Percentiles rank a stretch among this genome's conserved stretches.
These are phyloP conservation scores for Trichoderma sp. DNA, from an alignment of 2,329 filamentous ascomycete species.

Conservation along the genomic window DNA sequence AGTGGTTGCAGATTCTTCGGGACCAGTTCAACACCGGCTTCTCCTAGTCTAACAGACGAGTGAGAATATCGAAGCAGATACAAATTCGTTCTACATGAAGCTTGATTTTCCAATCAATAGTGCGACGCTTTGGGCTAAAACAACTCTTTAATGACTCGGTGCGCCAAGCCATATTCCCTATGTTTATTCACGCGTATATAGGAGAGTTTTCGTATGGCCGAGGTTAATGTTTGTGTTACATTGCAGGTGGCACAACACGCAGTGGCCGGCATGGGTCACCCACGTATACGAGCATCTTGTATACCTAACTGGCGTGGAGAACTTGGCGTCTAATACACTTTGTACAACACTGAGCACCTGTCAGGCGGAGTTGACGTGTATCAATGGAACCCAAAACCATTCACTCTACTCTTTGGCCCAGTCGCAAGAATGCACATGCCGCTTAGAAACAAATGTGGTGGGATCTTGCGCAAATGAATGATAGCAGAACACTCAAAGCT, in stretches of 20 bases:
- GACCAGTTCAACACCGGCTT: not conserved
- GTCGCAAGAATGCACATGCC: not conserved
- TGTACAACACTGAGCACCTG: not conserved
- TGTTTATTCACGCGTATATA: not conserved
- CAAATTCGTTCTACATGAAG: not conserved
- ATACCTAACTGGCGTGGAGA: not conserved
- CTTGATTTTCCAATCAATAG: not conserved
- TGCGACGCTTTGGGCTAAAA: not conserved
- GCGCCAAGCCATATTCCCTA: not conserved
- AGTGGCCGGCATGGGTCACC: not conserved
- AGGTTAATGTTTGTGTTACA: not conserved
- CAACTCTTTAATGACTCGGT: not conserved
- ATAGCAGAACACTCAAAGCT: not conserved
- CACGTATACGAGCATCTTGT: not conserved
- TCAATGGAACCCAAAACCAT: not conserved
- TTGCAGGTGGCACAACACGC: constrained; percentile 10
- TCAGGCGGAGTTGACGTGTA: not conserved
- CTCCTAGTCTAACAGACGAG: not conserved
- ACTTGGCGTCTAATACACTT: not conserved
- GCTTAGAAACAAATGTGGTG: too few species aligned
- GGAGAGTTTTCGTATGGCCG: not conserved
- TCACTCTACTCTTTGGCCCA: not conserved
- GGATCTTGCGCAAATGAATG: not conserved
- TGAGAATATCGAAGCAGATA: not conserved
- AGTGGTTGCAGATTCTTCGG: not conserved